A percentile compares a stretch with the other conserved stretches of the same genome.
phyloP scores from a whole-genome alignment of 306 rosid genomes.

The Crotalaria pallida region DNA sequence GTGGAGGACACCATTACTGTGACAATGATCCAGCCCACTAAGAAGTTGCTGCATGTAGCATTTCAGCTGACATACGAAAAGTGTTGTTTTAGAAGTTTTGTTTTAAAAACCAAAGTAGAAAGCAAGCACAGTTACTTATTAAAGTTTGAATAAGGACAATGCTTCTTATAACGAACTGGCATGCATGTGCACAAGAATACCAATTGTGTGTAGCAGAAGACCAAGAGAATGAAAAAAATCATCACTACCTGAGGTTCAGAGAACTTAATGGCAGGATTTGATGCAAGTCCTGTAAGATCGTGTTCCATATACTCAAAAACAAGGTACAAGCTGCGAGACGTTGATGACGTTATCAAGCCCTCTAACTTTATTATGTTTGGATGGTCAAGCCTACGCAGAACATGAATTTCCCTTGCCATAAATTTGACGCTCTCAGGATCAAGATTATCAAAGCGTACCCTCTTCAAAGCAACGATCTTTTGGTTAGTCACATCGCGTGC shows the following conservation, averaged over 20 bases:
- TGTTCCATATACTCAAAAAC: slow-evolving; percentile 98
- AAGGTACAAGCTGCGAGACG: slow-evolving; percentile 87
- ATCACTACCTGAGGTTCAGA: slow-evolving; percentile 77
- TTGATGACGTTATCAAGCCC: slow-evolving; percentile 73
- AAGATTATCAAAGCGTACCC: slow-evolving; percentile 89
- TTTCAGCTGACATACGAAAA: slow-evolving; percentile 51
- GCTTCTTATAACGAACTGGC: background rate
- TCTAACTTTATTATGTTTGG: slow-evolving; percentile 84
- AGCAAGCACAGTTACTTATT: background rate
- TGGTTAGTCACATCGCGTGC: slow-evolving; percentile 68
- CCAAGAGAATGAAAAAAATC: slow-evolving; percentile 6
- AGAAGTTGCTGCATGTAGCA: slow-evolving; percentile 97
- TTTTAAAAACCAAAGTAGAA: background rate
- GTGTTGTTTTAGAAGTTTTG: slow-evolving; percentile 22
- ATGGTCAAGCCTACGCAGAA: slow-evolving; percentile 85
- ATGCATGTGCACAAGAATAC: background rate
- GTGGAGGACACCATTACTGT: slow-evolving; percentile 80
- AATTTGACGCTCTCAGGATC: slow-evolving; percentile 93
- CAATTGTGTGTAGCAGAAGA: background rate
- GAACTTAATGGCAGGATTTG: slow-evolving; percentile 74
- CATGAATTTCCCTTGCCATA: slow-evolving; percentile 94
- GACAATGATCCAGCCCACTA: slow-evolving; percentile 87
- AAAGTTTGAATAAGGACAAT: background rate
- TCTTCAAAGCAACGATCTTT: slow-evolving; percentile 84
- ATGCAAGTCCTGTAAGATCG: slow-evolving; percentile 89